Evolutionary conservation across 805 yeast species (phyloP).

Genomic region (Cyberlindnera maclurae): DNA sequence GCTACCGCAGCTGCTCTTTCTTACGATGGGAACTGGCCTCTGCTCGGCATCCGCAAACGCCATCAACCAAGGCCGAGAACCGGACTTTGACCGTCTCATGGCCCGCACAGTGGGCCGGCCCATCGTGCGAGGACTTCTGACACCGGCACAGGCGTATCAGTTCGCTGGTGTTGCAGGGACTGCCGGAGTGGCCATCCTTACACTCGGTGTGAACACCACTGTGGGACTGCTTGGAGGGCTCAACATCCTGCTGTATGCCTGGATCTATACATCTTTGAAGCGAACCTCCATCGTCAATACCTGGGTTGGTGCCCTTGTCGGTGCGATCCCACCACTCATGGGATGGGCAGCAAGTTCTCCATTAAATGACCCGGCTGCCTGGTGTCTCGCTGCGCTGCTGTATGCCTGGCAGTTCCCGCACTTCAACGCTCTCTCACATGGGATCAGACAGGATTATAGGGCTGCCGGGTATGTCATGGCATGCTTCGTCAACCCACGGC

Average conservation of each 20-base stretch:
- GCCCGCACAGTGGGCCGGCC: slow-evolving; percentile 84
- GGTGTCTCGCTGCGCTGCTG: slow-evolving; percentile 84
- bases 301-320: slow-evolving; percentile 99
- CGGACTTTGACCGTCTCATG: slow-evolving; percentile 82
- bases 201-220: slow-evolving; percentile 75
- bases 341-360: slow-evolving; percentile 96
- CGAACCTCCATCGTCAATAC: slow-evolving; percentile 82
- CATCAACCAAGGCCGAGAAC: slow-evolving; percentile 95
- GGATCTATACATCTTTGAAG: slow-evolving; percentile 88
- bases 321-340: slow-evolving; percentile 97
- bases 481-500: slow-evolving; percentile 82
- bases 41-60: slow-evolving; percentile 95
- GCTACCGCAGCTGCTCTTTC: slow-evolving; percentile 56
- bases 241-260: slow-evolving; percentile 78
- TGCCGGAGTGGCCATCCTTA: slow-evolving; percentile 61
- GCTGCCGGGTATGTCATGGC: slow-evolving; percentile 97
- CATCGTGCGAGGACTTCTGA: slow-evolving; percentile 74
- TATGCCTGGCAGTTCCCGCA: slow-evolving; percentile 99
- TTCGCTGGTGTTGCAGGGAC: slow-evolving; percentile 76
- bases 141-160: slow-evolving; percentile 67
- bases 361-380: slow-evolving; percentile 80
- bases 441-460: slow-evolving; percentile 80
- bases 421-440: slow-evolving; percentile 86
- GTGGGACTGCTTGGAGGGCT: slow-evolving; percentile 77
- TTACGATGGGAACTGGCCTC: slow-evolving; percentile 80